Evolutionary conservation across 2,329 filamentous ascomycete genomes (phyloP).

Genomic region (Aureobasidium sp.): DNA sequence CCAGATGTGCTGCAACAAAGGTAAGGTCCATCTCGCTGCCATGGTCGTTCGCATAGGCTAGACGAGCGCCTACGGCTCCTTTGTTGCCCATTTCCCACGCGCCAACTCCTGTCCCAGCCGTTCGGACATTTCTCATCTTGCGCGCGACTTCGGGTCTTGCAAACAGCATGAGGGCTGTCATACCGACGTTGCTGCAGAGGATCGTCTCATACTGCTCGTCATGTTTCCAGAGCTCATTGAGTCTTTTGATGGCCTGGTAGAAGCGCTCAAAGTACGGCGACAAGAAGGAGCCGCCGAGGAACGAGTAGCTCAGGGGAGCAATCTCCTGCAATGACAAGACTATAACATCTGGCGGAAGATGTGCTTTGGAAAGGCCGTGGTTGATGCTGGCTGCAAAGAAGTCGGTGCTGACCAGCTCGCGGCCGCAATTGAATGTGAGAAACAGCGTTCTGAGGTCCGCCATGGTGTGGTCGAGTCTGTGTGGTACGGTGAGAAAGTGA

Average conservation of each 20-base stretch:
- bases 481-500: not conserved
- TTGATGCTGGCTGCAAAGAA: slow-evolving; percentile 59
- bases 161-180: slow-evolving; percentile 86
- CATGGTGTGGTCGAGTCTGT: slow-evolving; percentile 17
- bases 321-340: slow-evolving; percentile 77
- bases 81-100: slow-evolving; percentile 90
- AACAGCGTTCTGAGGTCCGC: slow-evolving; percentile 62
- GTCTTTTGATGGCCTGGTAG: slow-evolving; percentile 53
- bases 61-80: slow-evolving; percentile 73
- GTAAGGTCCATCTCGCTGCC: slow-evolving; percentile 59
- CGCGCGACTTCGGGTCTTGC: slow-evolving; percentile 54
- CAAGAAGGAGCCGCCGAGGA: slow-evolving; percentile 77
- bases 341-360: slow-evolving; percentile 58
- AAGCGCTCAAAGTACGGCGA: slow-evolving; percentile 68
- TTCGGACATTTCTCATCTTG: slow-evolving; percentile 59
- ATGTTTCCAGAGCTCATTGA: slow-evolving; percentile 39
- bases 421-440: slow-evolving; percentile 84
- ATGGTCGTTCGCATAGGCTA: slow-evolving; percentile 51
- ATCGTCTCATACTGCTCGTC: slow-evolving; percentile 65
- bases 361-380: slow-evolving; percentile 33
- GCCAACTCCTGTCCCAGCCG: slow-evolving; percentile 79
- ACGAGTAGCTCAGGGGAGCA: slow-evolving; percentile 73
- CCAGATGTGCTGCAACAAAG: slow-evolving; percentile 81
- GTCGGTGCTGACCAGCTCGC: slow-evolving; percentile 59
- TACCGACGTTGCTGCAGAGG: slow-evolving; percentile 67